phyloP scores from a whole-genome alignment of 306 rosid genomes.

The Pterocarpus santalinus region DNA sequence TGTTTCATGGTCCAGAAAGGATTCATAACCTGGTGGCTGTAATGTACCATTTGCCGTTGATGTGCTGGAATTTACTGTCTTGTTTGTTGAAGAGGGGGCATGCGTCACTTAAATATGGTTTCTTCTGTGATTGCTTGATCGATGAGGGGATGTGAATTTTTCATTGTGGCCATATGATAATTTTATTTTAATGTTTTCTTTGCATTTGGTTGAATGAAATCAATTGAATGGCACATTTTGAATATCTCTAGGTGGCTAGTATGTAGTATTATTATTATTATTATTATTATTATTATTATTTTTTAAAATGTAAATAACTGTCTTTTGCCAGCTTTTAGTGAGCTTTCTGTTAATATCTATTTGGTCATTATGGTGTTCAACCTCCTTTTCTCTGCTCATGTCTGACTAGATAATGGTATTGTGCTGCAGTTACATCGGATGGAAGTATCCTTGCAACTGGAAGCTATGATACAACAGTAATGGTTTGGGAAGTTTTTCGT shows the following conservation, averaged over 20 bases:
- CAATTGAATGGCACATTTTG: slow-evolving; percentile 14
- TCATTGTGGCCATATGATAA: slow-evolving; percentile 8
- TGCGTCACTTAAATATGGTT: slow-evolving; percentile 34
- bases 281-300: no score
- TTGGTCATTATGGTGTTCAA: slow-evolving; percentile 16
- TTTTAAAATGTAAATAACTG: background rate
- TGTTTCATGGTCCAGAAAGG: slow-evolving; percentile 38
- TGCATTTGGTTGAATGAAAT: slow-evolving; percentile 20
- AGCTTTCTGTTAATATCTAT: slow-evolving; percentile 16
- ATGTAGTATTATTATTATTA: no score
- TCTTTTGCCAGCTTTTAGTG: slow-evolving; percentile 16
- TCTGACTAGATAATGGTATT: slow-evolving; percentile 47
- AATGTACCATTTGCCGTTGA: slow-evolving; percentile 2
- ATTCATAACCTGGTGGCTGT: slow-evolving; percentile 25
- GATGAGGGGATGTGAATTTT: slow-evolving; percentile 27
- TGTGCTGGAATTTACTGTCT: slow-evolving; percentile 28
- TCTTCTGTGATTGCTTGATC: slow-evolving; percentile 20
- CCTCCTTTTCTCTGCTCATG: slow-evolving; percentile 24
- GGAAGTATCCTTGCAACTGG: slow-evolving; percentile 98
- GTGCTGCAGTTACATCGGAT: slow-evolving; percentile 92
- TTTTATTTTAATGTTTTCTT: slow-evolving; percentile 20
- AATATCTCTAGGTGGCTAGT: background rate
- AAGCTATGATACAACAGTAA: slow-evolving; percentile 95
- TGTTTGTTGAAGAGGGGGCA: slow-evolving; percentile 31
- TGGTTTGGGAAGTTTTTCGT: slow-evolving; percentile 94